Base-by-base conservation (phyloP, 306 rosid genomes). In the Vigna hirtella region DNA sequence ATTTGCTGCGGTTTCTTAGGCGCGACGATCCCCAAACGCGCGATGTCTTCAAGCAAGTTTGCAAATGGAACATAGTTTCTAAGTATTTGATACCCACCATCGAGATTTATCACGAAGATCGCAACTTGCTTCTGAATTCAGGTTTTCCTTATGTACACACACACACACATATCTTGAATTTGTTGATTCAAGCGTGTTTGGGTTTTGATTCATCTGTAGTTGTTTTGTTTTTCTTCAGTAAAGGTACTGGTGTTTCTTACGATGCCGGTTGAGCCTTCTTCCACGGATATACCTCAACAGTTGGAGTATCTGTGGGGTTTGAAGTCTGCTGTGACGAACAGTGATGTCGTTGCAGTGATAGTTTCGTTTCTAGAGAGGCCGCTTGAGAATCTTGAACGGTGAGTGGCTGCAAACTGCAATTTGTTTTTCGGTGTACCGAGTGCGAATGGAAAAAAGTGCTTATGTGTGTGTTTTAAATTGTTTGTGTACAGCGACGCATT, bases 221-320 rank as follows among this genome's bases (percentile, higher is more conserved):
- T 32, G 66, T 51, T 4, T 5, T 17, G 4, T 9, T 22, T 53
- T 12, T 28, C 26, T 48, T 49, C 86, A 92, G 98, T 95, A 83
- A 95, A 95, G 86, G 91, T 95, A 70, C 49, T 95, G 89, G 98
- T 92, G 84, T 95, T 95, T 80, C 87, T 92, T 65, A 91, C 98
- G 0, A 95, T 95, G 98, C 98, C 98, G 0, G 64, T 92, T 20
- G 98, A 95, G 74, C 87, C 93, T 20, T 79, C 91, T 9, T 95
- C 98, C 7, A 87, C 82, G 4, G 93, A 92, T 70, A 79, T 88
- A 63, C 49, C 91, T 24, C 97, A 91, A 61, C 98, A 95, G 79
- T 73, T 89, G 69, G 98, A 95, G 77, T 90, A 87, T 88, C 70
- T 95, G 5, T 92, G 98, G 98, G 88, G 81, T 26, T 78, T 92